phyloP scores from a whole-genome alignment of 192 early-diverging fungal species.

The Chytriomyces sp. region DNA sequence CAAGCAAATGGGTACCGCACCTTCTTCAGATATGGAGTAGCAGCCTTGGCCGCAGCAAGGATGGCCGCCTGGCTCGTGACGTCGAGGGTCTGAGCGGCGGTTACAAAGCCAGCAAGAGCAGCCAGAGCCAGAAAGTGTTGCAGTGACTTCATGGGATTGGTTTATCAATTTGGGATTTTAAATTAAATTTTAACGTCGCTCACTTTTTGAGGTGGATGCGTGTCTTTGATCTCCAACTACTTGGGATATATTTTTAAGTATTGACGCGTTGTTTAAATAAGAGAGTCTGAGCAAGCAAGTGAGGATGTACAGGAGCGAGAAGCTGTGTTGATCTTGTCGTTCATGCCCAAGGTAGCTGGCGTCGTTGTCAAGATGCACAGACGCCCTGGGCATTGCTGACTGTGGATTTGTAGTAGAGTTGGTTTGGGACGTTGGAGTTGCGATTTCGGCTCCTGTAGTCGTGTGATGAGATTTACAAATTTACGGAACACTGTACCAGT shows the following conservation, averaged over 20 bases:
- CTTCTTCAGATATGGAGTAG: not conserved
- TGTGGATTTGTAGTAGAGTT: slow-evolving; percentile 42
- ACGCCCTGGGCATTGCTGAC: slow-evolving; percentile 51
- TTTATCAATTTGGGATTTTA: no score
- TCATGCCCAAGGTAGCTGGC: slow-evolving; percentile 35
- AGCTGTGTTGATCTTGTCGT: slow-evolving; percentile 36
- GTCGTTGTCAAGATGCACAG: slow-evolving; percentile 37
- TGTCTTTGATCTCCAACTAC: no score
- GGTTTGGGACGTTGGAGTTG: not conserved
- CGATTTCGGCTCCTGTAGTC: slow-evolving; percentile 38
- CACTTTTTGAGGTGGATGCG: no score
- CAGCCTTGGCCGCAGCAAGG: not conserved
- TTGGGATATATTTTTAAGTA: no score
- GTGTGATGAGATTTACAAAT: not conserved
- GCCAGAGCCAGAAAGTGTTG: no score
- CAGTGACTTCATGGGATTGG: no score
- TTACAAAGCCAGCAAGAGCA: no score
- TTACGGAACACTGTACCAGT: slow-evolving; percentile 30
- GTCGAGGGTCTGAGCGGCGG: not conserved
- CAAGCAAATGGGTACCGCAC: no score
- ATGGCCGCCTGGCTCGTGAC: not conserved
- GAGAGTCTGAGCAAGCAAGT: no score
- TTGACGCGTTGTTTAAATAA: no score
- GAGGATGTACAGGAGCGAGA: no score
- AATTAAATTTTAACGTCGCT: no score